These are phyloP conservation scores for Vachellia pachyceras DNA, from an alignment of 306 rosid species.

Conservation along the genomic window DNA sequence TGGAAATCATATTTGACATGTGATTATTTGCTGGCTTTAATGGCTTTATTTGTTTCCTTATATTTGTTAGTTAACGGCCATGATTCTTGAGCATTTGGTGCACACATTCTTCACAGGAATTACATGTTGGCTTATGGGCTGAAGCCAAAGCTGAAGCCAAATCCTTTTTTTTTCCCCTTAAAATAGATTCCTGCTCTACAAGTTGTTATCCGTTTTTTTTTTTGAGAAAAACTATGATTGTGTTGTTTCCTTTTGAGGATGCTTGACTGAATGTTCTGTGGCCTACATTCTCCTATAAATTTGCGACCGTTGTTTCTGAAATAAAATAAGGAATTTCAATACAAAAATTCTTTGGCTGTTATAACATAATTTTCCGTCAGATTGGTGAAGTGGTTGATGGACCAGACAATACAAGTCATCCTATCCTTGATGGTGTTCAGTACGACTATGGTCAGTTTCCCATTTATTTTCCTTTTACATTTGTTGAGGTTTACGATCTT, in stretches of 20 bases:
- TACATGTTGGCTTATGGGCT: background rate
- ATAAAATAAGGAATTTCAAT: background rate
- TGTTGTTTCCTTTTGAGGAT: background rate
- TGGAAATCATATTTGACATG: background rate
- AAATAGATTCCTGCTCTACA: background rate
- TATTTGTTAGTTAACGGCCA: background rate
- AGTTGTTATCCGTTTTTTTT: background rate
- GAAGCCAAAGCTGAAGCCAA: background rate
- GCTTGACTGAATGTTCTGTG: background rate
- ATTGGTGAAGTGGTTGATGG: conserved; percentile 99
- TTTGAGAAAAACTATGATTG: background rate
- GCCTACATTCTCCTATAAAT: background rate
- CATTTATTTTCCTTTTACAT: conserved; percentile 18
- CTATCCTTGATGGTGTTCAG: conserved; percentile 73
- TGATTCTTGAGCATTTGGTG: background rate
- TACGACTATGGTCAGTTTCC: conserved; percentile 81
- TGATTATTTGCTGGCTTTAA: background rate
- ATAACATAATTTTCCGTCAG: conserved; percentile 43
- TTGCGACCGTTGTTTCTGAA: background rate
- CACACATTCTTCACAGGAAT: background rate
- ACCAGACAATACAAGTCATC: conserved; percentile 75
- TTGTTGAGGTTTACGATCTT: conserved; percentile 32
- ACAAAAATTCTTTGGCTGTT: background rate
- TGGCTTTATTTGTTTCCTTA: background rate
- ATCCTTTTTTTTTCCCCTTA: background rate